Conservation (phyloP, 345 rosid genomes). For the Brassica carinata region DNA sequence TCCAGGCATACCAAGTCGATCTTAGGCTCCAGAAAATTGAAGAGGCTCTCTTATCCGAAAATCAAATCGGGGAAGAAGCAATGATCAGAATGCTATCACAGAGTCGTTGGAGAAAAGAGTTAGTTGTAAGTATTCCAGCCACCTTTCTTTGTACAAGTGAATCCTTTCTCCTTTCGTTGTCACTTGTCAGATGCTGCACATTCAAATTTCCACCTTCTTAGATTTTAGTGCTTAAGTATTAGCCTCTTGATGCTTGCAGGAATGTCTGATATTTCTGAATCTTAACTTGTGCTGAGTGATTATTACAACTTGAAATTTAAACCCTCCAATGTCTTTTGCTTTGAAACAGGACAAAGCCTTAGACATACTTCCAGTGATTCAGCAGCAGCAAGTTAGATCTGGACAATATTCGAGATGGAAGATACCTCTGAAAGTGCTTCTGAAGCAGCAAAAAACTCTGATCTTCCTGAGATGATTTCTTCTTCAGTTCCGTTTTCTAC, state of each 20-base stretch:
- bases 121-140: conserved; percentile 66
- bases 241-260: too few relatives aligned
- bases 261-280: neutral
- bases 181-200: neutral
- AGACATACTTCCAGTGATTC: too few relatives aligned
- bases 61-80: conserved; percentile 50
- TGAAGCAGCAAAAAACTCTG: too few relatives aligned
- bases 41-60: conserved; percentile 57
- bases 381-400: too few relatives aligned
- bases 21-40: conserved; percentile 65
- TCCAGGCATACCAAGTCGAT: conserved; percentile 81
- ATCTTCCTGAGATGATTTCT: too few relatives aligned
- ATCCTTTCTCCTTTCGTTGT: conserved; percentile 11
- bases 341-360: conserved; percentile 64
- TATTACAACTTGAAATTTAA: too few relatives aligned
- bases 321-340: too few relatives aligned
- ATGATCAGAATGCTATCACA: conserved; percentile 62
- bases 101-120: conserved; percentile 67
- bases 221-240: neutral
- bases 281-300: too few relatives aligned
- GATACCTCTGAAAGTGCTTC: too few relatives aligned
- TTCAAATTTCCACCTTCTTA: neutral
- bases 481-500: too few relatives aligned
- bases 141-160: conserved; percentile 13
- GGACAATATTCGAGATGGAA: too few relatives aligned